These are phyloP conservation scores for Hortaea werneckii DNA, from an alignment of 2,329 filamentous ascomycete species.

Conservation along the genomic window DNA sequence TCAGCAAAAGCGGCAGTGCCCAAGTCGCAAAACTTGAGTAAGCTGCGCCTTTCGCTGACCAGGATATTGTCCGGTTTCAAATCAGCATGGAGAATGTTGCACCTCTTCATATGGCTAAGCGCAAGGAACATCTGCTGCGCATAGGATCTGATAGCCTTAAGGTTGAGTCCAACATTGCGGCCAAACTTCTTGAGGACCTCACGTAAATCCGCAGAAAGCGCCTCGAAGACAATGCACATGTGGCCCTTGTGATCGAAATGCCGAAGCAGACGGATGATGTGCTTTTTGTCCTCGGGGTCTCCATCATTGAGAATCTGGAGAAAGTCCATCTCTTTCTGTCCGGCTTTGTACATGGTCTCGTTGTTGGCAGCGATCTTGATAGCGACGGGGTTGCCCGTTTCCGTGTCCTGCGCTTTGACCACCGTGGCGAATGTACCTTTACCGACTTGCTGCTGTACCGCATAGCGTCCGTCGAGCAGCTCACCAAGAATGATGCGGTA, in stretches of 20 bases:
- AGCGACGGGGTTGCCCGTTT: constrained; percentile 62
- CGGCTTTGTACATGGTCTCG: constrained; percentile 62
- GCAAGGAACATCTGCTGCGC: constrained; percentile 91
- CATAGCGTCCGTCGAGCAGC: constrained; percentile 78
- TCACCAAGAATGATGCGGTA: constrained; percentile 93
- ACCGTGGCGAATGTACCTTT: constrained; percentile 96
- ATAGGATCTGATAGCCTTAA: constrained; percentile 77
- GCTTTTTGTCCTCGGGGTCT: constrained; percentile 81
- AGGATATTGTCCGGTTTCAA: constrained; percentile 96
- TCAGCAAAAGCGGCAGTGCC: constrained; percentile 89
- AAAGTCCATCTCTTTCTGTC: constrained; percentile 89
- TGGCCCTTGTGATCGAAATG: constrained; percentile 92
- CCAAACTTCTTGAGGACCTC: constrained; percentile 95
- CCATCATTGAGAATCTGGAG: constrained; percentile 75
- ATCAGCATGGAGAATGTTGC: constrained; percentile 90
- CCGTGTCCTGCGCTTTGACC: constrained; percentile 73
- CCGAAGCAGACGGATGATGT: constrained; percentile 78
- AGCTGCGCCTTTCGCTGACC: constrained; percentile 69
- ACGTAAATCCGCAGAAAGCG: constrained; percentile 80
- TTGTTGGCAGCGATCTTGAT: constrained; percentile 98
- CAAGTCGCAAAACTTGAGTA: constrained; percentile 91
- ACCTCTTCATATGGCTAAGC: constrained; percentile 77
- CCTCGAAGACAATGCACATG: constrained; percentile 94
- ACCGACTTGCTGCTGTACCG: constrained; percentile 76
- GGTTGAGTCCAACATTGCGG: constrained; percentile 83